Evolutionary conservation across 1,139 yeast species (phyloP).

Genomic region (Saccharomyces uvarum): DNA sequence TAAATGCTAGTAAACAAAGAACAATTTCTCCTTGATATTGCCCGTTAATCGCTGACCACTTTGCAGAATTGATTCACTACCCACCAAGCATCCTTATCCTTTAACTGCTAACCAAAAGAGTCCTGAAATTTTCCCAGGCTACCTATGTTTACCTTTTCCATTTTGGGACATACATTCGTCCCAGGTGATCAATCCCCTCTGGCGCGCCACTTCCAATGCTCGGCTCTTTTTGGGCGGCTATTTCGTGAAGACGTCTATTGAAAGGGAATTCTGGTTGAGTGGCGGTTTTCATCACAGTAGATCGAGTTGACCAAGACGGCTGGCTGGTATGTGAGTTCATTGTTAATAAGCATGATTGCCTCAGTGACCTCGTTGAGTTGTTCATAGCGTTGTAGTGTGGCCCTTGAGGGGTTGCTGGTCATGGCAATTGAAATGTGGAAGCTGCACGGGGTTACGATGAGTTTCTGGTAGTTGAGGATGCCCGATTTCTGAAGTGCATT

Average conservation of each 20-base stretch:
- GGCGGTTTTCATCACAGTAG: neutral
- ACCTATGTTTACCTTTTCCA: slow-evolving; percentile 5
- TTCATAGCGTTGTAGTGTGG: neutral
- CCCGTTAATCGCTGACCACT: neutral
- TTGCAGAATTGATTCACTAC: neutral
- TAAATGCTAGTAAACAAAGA: neutral
- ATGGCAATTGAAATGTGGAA: neutral
- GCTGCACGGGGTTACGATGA: neutral
- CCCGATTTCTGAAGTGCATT: neutral
- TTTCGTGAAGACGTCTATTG: neutral
- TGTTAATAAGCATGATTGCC: neutral
- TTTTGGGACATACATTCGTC: slow-evolving; percentile 1
- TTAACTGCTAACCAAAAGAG: neutral
- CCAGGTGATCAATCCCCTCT: neutral
- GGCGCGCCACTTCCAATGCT: neutral
- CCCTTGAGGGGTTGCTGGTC: neutral
- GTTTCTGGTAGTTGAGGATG: neutral
- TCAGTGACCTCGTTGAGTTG: neutral
- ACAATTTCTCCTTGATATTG: neutral
- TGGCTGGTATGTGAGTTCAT: neutral
- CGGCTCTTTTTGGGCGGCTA: neutral
- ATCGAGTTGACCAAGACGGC: neutral
- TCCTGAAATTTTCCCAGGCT: neutral
- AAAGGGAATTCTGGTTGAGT: neutral
- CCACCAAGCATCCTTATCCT: neutral